These are phyloP conservation scores for Extremus antarcticus DNA, from an alignment of 495 filamentous ascomycete species.

Conservation along the genomic window DNA sequence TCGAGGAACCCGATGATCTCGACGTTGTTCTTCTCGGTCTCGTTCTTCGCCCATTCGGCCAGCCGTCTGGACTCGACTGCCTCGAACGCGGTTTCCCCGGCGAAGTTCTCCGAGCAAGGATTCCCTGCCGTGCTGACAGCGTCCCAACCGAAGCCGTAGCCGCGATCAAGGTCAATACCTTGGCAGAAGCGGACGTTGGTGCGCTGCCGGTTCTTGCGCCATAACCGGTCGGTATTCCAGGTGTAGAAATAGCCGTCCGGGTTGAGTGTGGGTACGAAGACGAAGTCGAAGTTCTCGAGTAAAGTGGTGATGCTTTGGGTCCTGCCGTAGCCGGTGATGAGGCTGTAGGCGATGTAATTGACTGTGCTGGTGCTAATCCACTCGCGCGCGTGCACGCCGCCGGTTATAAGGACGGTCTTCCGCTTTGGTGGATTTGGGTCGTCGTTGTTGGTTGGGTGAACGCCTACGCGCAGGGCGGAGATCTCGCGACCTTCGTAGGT, in stretches of 20 bases:
- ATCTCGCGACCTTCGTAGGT: conserved; percentile 84
- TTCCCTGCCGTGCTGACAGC: conserved; percentile 52
- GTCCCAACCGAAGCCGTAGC: conserved; percentile 79
- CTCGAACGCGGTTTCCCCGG: conserved; percentile 75
- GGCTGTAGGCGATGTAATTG: conserved; percentile 80
- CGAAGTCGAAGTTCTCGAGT: conserved; percentile 69
- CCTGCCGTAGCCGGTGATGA: conserved; percentile 72
- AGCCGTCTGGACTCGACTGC: conserved; percentile 65
- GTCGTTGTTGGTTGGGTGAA: conserved; percentile 37
- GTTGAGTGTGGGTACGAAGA: conserved; percentile 84
- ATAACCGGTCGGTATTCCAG: conserved; percentile 83
- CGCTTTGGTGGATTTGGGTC: conserved; percentile 34
- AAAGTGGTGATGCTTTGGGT: conserved; percentile 56
- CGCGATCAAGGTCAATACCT: conserved; percentile 80
- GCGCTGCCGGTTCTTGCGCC: conserved; percentile 88
- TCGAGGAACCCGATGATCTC: conserved; percentile 77
- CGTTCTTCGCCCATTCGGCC: conserved; percentile 76
- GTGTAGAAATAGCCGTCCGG: conserved; percentile 91
- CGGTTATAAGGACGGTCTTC: conserved; percentile 73
- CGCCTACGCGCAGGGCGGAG: conserved; percentile 67
- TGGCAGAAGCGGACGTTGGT: conserved; percentile 74
- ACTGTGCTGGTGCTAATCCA: conserved; percentile 93
- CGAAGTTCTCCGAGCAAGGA: conserved; percentile 86
- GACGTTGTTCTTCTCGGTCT: conserved; percentile 58
- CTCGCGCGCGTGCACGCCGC: conserved; percentile 82